Evolutionary conservation across 2,329 filamentous ascomycete species (phyloP).

Genomic region (Diaporthe vexans): DNA sequence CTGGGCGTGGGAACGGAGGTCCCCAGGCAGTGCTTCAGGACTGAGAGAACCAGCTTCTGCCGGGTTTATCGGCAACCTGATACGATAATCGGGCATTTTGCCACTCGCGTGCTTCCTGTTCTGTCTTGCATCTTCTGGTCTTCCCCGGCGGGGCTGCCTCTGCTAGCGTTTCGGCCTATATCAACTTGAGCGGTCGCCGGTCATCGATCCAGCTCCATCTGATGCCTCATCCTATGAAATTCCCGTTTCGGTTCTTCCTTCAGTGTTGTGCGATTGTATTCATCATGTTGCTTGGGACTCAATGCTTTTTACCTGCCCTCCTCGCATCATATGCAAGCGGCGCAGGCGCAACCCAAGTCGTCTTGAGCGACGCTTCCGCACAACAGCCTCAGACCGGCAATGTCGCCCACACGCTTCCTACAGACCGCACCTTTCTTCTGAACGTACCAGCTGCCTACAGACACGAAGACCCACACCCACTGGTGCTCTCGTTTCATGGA

Average conservation of each 20-base stretch:
- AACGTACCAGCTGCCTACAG: constrained; percentile 44
- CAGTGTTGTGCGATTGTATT: background rate
- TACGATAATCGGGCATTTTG: background rate
- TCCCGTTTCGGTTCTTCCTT: background rate
- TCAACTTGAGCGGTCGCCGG: background rate
- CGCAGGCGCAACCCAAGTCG: constrained; percentile 15
- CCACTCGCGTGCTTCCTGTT: constrained; percentile 16
- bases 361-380: background rate
- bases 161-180: background rate
- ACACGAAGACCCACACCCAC: constrained; percentile 42
- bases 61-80: background rate
- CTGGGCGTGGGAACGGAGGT: background rate
- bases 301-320: background rate
- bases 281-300: background rate
- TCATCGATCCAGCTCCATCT: background rate
- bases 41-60: background rate
- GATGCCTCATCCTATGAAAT: background rate
- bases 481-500: constrained; percentile 46
- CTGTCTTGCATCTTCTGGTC: constrained; percentile 8
- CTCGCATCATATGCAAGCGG: background rate
- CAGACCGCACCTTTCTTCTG: constrained; percentile 46
- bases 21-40: background rate
- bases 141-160: background rate
- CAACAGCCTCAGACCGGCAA: constrained; percentile 41
- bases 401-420: constrained; percentile 44